These are phyloP conservation scores for Cicer arietinum DNA, from an alignment of 306 rosid species.

Conservation along the genomic window DNA sequence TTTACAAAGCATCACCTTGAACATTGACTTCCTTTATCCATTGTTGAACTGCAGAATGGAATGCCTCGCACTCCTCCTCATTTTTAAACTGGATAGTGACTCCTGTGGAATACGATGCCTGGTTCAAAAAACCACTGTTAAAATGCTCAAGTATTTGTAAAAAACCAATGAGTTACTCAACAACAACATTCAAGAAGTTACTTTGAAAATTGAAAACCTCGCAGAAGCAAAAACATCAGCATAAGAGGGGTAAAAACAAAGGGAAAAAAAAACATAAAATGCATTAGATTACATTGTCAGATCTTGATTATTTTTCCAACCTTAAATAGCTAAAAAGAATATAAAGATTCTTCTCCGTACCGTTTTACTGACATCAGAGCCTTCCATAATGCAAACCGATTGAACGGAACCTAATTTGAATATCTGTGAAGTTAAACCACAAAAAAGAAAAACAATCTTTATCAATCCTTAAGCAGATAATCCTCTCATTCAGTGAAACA, in stretches of 20 bases:
- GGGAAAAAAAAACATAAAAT: background rate
- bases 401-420: conserved; percentile 69
- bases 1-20: conserved; percentile 67
- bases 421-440: conserved; percentile 56
- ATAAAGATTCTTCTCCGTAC: conserved; percentile 46
- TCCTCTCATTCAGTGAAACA: conserved; percentile 19
- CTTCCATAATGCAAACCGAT: conserved; percentile 72
- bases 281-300: background rate
- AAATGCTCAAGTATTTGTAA: conserved; percentile 31
- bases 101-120: conserved; percentile 71
- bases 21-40: conserved; percentile 64
- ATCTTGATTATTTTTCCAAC: conserved; percentile 14
- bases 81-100: conserved; percentile 67
- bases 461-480: conserved; percentile 7
- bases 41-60: conserved; percentile 73
- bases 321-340: conserved; percentile 2
- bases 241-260: background rate
- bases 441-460: conserved; percentile 40
- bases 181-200: background rate
- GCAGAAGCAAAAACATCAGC: background rate
- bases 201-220: background rate
- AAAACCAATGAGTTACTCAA: conserved; percentile 4
- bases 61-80: conserved; percentile 75
- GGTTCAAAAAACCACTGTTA: conserved; percentile 53
- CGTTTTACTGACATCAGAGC: conserved; percentile 58